Conservation (phyloP, 129 eudicot genomes). For the Apium graveolens region DNA sequence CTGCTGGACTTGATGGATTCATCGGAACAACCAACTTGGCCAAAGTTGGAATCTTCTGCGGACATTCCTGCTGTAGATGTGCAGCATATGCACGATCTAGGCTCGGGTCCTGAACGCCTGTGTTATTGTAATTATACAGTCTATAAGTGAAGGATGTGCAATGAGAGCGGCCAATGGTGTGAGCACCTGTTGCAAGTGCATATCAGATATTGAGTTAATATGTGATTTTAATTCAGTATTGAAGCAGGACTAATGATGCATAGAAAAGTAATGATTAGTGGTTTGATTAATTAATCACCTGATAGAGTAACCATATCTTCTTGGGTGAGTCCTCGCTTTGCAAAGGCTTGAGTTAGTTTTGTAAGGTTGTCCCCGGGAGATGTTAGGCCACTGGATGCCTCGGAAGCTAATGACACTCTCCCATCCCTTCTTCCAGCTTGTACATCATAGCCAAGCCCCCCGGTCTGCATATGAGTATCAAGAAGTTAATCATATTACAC, state of each 20-base stretch:
- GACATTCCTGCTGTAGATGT: conserved; percentile 58
- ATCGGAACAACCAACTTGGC: conserved; percentile 51
- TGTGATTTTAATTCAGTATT: background rate
- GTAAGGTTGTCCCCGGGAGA: conserved; percentile 32
- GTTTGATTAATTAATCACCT: conserved; percentile 14
- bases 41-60: conserved; percentile 25
- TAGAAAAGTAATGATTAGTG: background rate
- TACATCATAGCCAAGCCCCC: conserved; percentile 59
- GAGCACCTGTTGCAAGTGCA: conserved; percentile 31
- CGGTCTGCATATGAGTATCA: conserved; percentile 30
- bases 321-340: conserved; percentile 19
- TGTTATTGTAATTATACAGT: conserved; percentile 24
- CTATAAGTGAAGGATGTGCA: conserved; percentile 37
- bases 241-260: background rate
- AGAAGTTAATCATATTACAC: background rate
- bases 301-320: conserved; percentile 31
- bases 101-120: conserved; percentile 26
- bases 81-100: conserved; percentile 37
- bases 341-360: conserved; percentile 25
- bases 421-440: conserved; percentile 85
- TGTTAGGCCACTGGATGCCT: conserved; percentile 43
- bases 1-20: conserved; percentile 49
- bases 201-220: background rate
- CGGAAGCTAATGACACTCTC: conserved; percentile 40
- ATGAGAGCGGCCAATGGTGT: conserved; percentile 44